phyloP scores from a whole-genome alignment of 2,329 filamentous ascomycete species.

The Thyridium curvatum region DNA sequence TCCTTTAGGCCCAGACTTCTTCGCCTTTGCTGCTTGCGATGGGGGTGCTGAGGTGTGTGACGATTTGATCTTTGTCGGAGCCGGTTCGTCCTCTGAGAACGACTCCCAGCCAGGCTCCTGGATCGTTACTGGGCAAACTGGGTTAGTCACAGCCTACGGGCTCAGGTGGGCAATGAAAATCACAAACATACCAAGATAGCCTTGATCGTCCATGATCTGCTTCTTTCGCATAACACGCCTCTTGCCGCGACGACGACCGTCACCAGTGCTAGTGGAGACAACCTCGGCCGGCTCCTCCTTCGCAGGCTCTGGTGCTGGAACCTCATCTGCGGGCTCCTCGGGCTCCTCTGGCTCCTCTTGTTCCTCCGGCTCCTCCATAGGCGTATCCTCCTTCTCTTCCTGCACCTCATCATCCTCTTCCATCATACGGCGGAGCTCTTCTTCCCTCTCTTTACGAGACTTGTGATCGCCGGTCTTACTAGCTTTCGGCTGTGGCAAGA shows the following conservation, averaged over 20 bases:
- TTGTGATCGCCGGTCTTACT: slow-evolving; percentile 25
- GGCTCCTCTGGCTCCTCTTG: slow-evolving; percentile 6
- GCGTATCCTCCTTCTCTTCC: slow-evolving; percentile 28
- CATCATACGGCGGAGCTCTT: slow-evolving; percentile 68
- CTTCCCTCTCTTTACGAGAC: slow-evolving; percentile 56
- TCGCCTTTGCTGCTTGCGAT: slow-evolving; percentile 38
- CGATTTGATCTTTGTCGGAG: slow-evolving; percentile 44
- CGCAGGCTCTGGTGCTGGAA: slow-evolving; percentile 29
- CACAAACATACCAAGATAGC: slow-evolving; percentile 67
- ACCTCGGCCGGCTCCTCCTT: slow-evolving; percentile 34
- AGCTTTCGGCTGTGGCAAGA: slow-evolving; percentile 34
- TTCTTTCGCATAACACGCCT: slow-evolving; percentile 83
- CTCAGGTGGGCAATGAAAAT: not conserved
- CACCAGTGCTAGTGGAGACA: slow-evolving; percentile 39
- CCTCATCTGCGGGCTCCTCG: slow-evolving; percentile 24
- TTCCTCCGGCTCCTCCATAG: slow-evolving; percentile 15
- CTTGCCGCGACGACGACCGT: slow-evolving; percentile 66
- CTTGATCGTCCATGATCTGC: slow-evolving; percentile 79
- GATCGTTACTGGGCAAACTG: slow-evolving; percentile 60
- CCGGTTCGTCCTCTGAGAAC: slow-evolving; percentile 83
- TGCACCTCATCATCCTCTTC: slow-evolving; percentile 50
- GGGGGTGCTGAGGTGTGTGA: slow-evolving; percentile 34
- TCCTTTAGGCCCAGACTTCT: slow-evolving; percentile 51
- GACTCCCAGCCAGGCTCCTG: slow-evolving; percentile 85
- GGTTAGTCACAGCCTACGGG: not conserved